Evolutionary conservation across 441 rosid genomes (phyloP).

Genomic region (Gossypium schwendimanii): DNA sequence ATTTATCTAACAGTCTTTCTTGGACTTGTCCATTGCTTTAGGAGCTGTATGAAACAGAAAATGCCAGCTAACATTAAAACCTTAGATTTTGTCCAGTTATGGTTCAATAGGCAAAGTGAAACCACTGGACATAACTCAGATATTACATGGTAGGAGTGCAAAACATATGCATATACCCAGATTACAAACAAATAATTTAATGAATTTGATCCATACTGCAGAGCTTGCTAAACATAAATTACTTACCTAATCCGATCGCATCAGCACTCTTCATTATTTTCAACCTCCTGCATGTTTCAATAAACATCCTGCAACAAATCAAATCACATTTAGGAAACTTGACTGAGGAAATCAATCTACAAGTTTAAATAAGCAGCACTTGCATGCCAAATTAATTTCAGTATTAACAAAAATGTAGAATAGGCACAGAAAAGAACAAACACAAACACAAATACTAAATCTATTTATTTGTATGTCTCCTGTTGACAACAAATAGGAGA

Average conservation of each 20-base stretch:
- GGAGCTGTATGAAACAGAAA: conserved; percentile 38
- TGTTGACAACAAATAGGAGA: neutral
- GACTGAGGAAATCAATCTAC: conserved; percentile 1
- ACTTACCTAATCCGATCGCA: conserved; percentile 80
- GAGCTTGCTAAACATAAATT: neutral
- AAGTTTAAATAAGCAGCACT: neutral
- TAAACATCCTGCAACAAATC: conserved; percentile 57
- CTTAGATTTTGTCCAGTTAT: neutral
- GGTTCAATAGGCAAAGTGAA: neutral
- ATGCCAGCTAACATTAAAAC: neutral
- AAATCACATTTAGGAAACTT: conserved; percentile 1
- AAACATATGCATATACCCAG: neutral
- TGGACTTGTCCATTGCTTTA: conserved; percentile 48
- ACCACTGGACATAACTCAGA: neutral
- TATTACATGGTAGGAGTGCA: neutral
- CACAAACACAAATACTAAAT: neutral
- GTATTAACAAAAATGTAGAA: neutral
- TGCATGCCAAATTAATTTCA: neutral
- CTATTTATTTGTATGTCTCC: neutral
- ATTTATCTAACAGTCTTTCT: conserved; percentile 24
- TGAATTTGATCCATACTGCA: neutral
- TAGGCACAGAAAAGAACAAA: neutral
- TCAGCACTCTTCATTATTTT: conserved; percentile 89
- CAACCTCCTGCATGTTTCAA: conserved; percentile 66
- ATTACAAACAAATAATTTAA: neutral